Percentiles rank a stretch among this genome's conserved stretches.
These are phyloP conservation scores for Pneumocystis sp. DNA, from an alignment of 1,139 yeast genomes.

Conservation along the genomic window DNA sequence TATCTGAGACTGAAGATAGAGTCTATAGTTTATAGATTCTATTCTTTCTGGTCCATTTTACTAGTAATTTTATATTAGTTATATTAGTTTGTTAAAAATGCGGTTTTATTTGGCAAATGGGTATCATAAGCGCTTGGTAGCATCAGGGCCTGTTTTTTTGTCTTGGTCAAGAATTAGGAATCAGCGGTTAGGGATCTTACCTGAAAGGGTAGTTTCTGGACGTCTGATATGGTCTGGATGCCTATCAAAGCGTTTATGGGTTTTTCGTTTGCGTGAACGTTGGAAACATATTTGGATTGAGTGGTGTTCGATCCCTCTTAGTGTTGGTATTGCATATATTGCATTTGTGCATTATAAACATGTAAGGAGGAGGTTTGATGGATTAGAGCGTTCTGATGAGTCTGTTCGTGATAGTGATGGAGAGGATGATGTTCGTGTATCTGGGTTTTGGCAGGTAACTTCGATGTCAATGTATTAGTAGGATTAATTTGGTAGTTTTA, in stretches of 20 bases:
- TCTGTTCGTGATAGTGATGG: neutral
- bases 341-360: slow-evolving; percentile 5
- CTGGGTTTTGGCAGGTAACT: slow-evolving; percentile 18
- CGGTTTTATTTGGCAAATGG: neutral
- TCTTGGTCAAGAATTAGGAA: neutral
- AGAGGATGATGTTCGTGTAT: slow-evolving; percentile 13
- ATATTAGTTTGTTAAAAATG: neutral
- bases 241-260: neutral
- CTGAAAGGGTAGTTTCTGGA: too few species aligned
- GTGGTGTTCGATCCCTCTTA: slow-evolving; percentile 12
- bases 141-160: neutral
- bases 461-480: slow-evolving; percentile 51
- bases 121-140: neutral
- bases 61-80: neutral
- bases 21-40: neutral
- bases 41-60: neutral
- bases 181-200: neutral
- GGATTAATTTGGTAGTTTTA: slow-evolving; percentile 41
- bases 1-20: neutral
- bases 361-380: slow-evolving; percentile 3
- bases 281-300: slow-evolving; percentile 6
- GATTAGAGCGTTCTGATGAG: neutral
- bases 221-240: neutral
- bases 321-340: slow-evolving; percentile 11
- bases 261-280: neutral